A percentile compares a stretch with the other conserved stretches of the same genome.
Conservation (phyloP, 768 basidiomycete species). For the Boletus bicolor region DNA sequence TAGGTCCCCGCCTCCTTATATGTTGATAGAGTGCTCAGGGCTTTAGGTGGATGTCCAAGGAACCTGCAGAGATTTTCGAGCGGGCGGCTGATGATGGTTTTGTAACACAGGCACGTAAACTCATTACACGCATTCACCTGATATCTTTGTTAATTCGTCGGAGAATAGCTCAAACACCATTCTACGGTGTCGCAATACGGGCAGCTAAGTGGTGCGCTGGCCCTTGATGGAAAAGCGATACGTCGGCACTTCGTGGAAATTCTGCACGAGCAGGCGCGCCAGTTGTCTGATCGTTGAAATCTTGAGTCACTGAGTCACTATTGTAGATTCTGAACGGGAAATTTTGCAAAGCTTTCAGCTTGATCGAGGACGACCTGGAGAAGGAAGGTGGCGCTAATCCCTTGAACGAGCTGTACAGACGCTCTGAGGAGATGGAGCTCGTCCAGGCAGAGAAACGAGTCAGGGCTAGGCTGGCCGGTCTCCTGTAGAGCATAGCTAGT, state of each 20-base stretch:
- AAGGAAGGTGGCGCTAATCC: slow-evolving; percentile 54
- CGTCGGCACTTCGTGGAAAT: slow-evolving; percentile 58
- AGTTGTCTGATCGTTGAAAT: not conserved
- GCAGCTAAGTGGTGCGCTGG: slow-evolving; percentile 54
- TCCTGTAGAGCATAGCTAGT: slow-evolving; percentile 25
- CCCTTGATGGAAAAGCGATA: slow-evolving; percentile 48
- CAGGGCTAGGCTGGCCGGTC: slow-evolving; percentile 44
- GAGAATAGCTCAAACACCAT: slow-evolving; percentile 52
- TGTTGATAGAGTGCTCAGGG: not conserved
- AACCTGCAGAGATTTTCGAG: slow-evolving; percentile 68
- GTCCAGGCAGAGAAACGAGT: slow-evolving; percentile 60
- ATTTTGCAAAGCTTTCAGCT: slow-evolving; percentile 52
- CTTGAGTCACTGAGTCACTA: not conserved
- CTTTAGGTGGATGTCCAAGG: slow-evolving; percentile 68
- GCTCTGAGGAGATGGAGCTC: slow-evolving; percentile 49
- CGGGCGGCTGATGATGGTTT: slow-evolving; percentile 66
- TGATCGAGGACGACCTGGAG: slow-evolving; percentile 55
- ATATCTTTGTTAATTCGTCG: not conserved
- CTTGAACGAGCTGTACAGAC: slow-evolving; percentile 50
- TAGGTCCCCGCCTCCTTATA: slow-evolving; percentile 20
- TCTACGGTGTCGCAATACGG: slow-evolving; percentile 62
- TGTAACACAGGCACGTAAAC: slow-evolving; percentile 44
- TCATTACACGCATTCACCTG: not conserved
- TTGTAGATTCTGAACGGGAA: slow-evolving; percentile 55
- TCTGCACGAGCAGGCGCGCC: slow-evolving; percentile 49